Evolutionary conservation across 2,329 filamentous ascomycete genomes (phyloP), one percentile per base, ranked within the genome.

Genomic region (Atkinsonella hypoxylon): DNA sequence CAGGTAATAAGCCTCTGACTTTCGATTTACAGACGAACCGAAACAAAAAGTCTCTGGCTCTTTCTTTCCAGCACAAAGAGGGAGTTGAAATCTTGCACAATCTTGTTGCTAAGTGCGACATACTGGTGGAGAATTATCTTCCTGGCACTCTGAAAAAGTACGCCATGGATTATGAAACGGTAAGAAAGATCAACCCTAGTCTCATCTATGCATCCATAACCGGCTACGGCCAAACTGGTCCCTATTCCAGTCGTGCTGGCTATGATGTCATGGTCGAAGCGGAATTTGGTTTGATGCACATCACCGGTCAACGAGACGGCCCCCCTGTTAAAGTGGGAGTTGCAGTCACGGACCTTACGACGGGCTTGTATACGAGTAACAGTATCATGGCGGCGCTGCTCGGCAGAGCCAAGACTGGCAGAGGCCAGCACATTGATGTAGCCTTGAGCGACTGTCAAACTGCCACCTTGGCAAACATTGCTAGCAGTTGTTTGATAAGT

Each of bases 181-280:
- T 98, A 1, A 79, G 76, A 48, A 78, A 82, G 57, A 83, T 96
- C 64, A 97, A 97, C 62, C 90, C 91, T 0, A 72, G 75, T 6
- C 75, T 98, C 45, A 87, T 98, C 58, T 98, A 98, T 63, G 89
- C 91, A 13, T 95, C 89, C 58, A 95, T 98, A 59, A 98, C 93
- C 0, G 93, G 93, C 1, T 98, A 97, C 63, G 93, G 93, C 2
- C 93, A 98, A 65, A 95, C 87, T 1, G 93, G 93, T 0, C 93
- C 93, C 0, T 95, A 95, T 67, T 81, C 84, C 6, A 79, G 82
- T 56, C 79, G 93, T 13, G 89, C 93, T 3, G 93, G 93, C 4
- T 98, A 98, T 74, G 93, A 98, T 68, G 93, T 98, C 58, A 98
- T 98, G 91, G 91, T 98, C 11, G 93, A 98, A 72, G 93, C 93